Conservation (phyloP, 306 rosid genomes). For the Trifolium subterraneum region DNA sequence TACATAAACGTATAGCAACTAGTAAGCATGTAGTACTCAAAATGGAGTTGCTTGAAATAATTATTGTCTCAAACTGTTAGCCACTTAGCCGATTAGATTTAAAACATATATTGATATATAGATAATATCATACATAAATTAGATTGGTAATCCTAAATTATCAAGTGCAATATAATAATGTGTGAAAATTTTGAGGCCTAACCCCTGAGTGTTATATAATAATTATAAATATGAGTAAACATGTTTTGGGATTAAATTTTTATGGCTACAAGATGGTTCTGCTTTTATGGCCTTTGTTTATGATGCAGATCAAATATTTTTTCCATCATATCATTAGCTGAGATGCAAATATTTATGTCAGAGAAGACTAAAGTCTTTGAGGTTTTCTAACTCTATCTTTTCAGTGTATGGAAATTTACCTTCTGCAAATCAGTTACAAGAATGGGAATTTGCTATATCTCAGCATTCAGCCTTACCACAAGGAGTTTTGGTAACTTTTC, state of each 20-base stretch:
- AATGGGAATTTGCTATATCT: constrained; percentile 85
- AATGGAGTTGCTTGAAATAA: constrained; percentile 1
- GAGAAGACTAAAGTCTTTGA: background rate
- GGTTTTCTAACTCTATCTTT: constrained; percentile 24
- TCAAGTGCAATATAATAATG: background rate
- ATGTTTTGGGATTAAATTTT: background rate
- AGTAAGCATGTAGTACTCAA: background rate
- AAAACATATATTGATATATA: background rate
- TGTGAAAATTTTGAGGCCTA: background rate
- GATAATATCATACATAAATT: background rate
- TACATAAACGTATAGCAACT: background rate
- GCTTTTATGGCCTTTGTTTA: background rate
- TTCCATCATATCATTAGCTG: background rate
- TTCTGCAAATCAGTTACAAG: constrained; percentile 66
- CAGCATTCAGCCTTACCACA: constrained; percentile 94
- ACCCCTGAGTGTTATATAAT: background rate
- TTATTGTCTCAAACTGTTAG: background rate
- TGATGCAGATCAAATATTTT: constrained; percentile 13
- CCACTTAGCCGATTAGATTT: background rate
- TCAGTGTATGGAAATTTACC: constrained; percentile 96
- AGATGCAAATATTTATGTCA: constrained; percentile 9
- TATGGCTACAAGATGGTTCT: background rate
- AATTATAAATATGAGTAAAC: background rate
- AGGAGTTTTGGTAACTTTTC: constrained; percentile 72
- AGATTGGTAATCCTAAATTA: constrained; percentile 2